Percentiles rank a stretch among this genome's conserved stretches.
These are phyloP conservation scores for Cerrena zonata DNA, from an alignment of 1,284 basidiomycete genomes.

Conservation along the genomic window DNA sequence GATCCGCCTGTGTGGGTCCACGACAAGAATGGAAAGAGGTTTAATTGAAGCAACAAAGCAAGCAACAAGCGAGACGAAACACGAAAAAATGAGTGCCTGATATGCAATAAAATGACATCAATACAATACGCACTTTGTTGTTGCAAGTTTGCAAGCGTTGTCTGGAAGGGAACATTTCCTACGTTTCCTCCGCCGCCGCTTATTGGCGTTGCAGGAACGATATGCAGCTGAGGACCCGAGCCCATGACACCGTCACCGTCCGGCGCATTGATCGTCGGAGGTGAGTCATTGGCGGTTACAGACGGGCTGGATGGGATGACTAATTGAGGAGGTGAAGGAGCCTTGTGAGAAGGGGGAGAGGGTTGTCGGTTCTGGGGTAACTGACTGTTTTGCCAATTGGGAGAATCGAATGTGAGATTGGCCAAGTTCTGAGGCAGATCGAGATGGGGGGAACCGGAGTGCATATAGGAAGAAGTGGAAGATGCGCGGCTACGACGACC, in stretches of 20 bases:
- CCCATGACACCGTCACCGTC: slow-evolving; percentile 50
- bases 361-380: slow-evolving; percentile 48
- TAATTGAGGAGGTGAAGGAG: slow-evolving; percentile 64
- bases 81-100: slow-evolving; percentile 1
- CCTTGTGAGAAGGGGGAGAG: slow-evolving; percentile 42
- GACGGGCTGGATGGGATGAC: slow-evolving; percentile 52
- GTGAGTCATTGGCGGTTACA: slow-evolving; percentile 26
- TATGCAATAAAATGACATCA: neutral
- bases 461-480: slow-evolving; percentile 53
- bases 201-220: slow-evolving; percentile 77
- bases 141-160: slow-evolving; percentile 37
- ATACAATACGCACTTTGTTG: slow-evolving; percentile 51
- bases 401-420: slow-evolving; percentile 57
- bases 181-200: slow-evolving; percentile 49
- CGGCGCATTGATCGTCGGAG: slow-evolving; percentile 62
- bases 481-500: slow-evolving; percentile 53
- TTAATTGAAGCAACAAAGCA: slow-evolving; percentile 3
- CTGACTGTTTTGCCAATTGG: slow-evolving; percentile 45
- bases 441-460: slow-evolving; percentile 46
- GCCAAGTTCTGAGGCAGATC: slow-evolving; percentile 54
- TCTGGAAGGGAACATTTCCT: slow-evolving; percentile 45
- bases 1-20: neutral
- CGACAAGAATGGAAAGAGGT: no score
- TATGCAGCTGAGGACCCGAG: slow-evolving; percentile 58
- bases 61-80: neutral